A percentile compares a stretch with the other conserved stretches of the same genome.
Conservation (phyloP, 2,329 filamentous ascomycete species). For the Trichoderma brevicompactum region DNA sequence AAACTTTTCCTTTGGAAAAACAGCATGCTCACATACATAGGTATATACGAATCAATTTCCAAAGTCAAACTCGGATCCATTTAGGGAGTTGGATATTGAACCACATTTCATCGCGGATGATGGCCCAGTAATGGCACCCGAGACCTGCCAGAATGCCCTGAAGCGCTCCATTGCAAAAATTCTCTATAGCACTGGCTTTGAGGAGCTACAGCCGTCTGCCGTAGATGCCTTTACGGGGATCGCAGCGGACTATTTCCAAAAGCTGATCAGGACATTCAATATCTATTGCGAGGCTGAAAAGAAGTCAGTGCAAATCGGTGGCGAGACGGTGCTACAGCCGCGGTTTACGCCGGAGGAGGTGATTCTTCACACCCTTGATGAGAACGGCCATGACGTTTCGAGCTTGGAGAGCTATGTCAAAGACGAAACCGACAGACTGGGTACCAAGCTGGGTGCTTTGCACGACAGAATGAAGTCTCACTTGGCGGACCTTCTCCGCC, state of each 20-base stretch:
- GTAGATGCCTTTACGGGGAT: constrained; percentile 89
- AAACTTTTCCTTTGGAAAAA: not conserved
- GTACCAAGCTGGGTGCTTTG: constrained; percentile 76
- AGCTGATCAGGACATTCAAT: constrained; percentile 78
- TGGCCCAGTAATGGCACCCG: constrained; percentile 83
- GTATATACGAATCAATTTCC: constrained; percentile 98
- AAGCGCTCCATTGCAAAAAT: constrained; percentile 92
- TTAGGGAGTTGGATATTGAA: constrained; percentile 82
- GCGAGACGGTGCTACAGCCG: constrained; percentile 53
- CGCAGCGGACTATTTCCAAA: constrained; percentile 86
- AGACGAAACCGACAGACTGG: constrained; percentile 88
- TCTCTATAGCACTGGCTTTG: constrained; percentile 94
- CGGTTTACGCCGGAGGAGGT: constrained; percentile 84
- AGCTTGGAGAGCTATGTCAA: constrained; percentile 83
- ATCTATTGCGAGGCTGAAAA: constrained; percentile 84
- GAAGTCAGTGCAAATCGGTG: constrained; percentile 53
- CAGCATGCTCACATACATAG: constrained; percentile 47
- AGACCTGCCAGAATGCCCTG: constrained; percentile 79
- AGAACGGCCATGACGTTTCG: constrained; percentile 82
- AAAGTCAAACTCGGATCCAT: constrained; percentile 90
- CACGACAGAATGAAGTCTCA: constrained; percentile 96
- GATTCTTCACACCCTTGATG: constrained; percentile 80
- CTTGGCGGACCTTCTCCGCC: constrained; percentile 88
- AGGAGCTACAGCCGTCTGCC: constrained; percentile 94
- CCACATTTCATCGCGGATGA: constrained; percentile 89